Evolutionary conservation across 495 filamentous ascomycete species (phyloP).

Genomic region (Penicillium fimorum): DNA sequence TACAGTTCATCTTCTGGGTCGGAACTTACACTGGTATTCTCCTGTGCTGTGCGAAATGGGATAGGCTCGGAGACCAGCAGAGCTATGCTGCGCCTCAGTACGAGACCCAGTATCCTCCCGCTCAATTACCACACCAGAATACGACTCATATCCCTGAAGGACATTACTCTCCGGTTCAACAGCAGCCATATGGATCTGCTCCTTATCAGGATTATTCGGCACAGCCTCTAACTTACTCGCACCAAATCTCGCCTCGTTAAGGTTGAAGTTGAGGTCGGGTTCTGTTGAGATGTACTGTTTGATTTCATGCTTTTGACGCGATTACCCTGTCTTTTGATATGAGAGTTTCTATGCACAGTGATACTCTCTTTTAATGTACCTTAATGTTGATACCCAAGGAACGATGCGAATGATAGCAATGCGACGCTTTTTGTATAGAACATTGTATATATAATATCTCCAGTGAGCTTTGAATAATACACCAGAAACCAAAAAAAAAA

Average conservation of each 20-base stretch:
- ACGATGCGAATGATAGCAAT: not conserved
- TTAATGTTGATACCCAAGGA: constrained; percentile 8
- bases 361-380: constrained; percentile 2
- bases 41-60: constrained; percentile 22
- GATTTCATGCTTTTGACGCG: not conserved
- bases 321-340: not conserved
- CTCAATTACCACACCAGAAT: constrained; percentile 8
- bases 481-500: not conserved
- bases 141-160: not conserved
- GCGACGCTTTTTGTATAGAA: not conserved
- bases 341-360: not conserved
- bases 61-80: constrained; percentile 11
- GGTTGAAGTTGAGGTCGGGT: not conserved
- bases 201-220: constrained; percentile 4
- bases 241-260: not conserved
- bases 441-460: not conserved
- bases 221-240: not conserved
- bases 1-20: constrained; percentile 22
- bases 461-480: not conserved
- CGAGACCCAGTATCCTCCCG: constrained; percentile 5
- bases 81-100: constrained; percentile 12
- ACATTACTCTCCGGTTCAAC: constrained; percentile 5
- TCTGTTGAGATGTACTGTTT: not conserved
- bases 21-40: constrained; percentile 27
- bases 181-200: not conserved